A percentile compares a stretch with the other conserved stretches of the same genome.
Evolutionary conservation across 2,329 filamentous ascomycete species (phyloP).

Genomic region (Sphaerostilbella broomeana): DNA sequence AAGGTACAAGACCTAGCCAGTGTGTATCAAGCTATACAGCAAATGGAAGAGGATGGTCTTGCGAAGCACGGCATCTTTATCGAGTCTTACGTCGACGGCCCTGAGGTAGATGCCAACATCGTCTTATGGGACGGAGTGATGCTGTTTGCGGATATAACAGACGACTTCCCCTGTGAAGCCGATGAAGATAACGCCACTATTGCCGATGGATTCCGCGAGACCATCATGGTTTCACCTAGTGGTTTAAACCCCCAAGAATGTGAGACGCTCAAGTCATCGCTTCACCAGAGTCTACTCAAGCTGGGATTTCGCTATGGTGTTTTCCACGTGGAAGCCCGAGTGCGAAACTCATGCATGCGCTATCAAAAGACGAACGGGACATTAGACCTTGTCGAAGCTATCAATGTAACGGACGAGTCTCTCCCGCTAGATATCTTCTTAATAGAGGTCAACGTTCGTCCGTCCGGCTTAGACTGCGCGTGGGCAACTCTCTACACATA

Average conservation of each 20-base stretch:
- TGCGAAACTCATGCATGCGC: neutral
- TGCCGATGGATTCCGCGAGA: neutral
- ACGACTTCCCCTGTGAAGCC: conserved; percentile 29
- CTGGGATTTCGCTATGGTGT: neutral
- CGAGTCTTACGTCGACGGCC: conserved; percentile 34
- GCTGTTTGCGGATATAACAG: conserved; percentile 33
- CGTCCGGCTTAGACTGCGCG: neutral
- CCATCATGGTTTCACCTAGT: neutral
- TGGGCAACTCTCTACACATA: neutral
- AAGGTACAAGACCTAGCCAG: conserved; percentile 23
- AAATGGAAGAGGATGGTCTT: conserved; percentile 14
- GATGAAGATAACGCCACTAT: conserved; percentile 1
- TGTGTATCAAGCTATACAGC: conserved; percentile 20
- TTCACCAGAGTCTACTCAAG: neutral
- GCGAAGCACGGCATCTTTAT: conserved; percentile 24
- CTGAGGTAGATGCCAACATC: conserved; percentile 37
- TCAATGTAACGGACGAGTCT: neutral
- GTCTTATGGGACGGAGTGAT: conserved; percentile 32
- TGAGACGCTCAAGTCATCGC: neutral
- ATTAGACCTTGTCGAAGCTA: neutral
- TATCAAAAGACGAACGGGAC: neutral
- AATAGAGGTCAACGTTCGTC: neutral
- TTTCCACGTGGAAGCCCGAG: neutral
- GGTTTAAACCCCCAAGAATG: neutral
- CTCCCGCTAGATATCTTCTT: neutral